A percentile compares a stretch with the other conserved stretches of the same genome.
phyloP scores from a whole-genome alignment of 2,329 filamentous ascomycete genomes.

The Juglanconis juglandina region DNA sequence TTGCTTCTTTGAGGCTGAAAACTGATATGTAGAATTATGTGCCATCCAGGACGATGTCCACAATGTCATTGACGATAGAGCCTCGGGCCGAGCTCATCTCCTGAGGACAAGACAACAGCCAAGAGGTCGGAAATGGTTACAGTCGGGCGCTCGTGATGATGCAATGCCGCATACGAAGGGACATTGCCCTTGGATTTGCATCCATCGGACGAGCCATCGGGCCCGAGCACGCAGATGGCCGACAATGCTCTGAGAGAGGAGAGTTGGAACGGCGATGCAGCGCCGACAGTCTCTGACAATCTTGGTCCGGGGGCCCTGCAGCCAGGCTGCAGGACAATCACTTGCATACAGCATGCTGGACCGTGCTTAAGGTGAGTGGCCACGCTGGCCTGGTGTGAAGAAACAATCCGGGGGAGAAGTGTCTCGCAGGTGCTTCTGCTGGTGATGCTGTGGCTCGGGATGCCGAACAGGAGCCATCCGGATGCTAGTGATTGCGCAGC shows the following conservation, averaged over 20 bases:
- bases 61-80: background rate
- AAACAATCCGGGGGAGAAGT: background rate
- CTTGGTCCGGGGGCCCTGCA: constrained; percentile 7
- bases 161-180: constrained; percentile 1
- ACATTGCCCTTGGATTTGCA: constrained; percentile 1
- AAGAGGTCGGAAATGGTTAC: background rate
- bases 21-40: background rate
- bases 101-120: no score
- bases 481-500: constrained; percentile 1
- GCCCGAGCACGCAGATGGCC: constrained; percentile 1
- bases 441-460: background rate
- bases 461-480: constrained; percentile 10
- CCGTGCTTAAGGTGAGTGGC: background rate
- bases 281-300: background rate
- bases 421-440: background rate
- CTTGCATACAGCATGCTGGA: constrained; percentile 13
- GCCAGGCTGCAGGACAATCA: constrained; percentile 14
- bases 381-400: background rate
- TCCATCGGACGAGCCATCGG: constrained; percentile 3
- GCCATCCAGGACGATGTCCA: background rate
- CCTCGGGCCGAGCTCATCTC: background rate
- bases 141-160: background rate
- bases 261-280: background rate
- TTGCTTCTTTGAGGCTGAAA: constrained; percentile 7
- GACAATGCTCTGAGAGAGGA: background rate